Percentiles rank a stretch among this genome's conserved stretches.
Evolutionary conservation across 2,329 filamentous ascomycete genomes (phyloP).

Genomic region (Chaetomium sp.): DNA sequence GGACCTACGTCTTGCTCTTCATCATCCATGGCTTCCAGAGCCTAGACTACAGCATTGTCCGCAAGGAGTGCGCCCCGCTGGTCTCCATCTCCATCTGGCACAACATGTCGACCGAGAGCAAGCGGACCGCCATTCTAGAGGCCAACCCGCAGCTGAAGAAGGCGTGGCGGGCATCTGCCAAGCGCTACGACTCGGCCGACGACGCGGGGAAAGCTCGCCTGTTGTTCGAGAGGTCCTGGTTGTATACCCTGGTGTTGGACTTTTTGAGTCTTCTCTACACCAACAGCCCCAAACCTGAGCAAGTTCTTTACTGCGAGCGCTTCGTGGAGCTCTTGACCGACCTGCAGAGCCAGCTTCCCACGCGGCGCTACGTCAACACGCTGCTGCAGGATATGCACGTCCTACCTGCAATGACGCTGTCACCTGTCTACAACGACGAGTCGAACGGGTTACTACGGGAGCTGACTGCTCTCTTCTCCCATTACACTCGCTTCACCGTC

Average conservation of each 20-base stretch:
- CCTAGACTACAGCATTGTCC: constrained; percentile 77
- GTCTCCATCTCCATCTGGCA: constrained; percentile 97
- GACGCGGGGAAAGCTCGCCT: constrained; percentile 70
- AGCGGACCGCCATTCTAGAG: constrained; percentile 66
- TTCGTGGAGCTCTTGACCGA: constrained; percentile 88
- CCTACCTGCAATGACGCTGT: constrained; percentile 68
- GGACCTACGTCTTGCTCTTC: constrained; percentile 81
- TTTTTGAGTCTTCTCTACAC: constrained; percentile 71
- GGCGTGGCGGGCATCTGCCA: constrained; percentile 80
- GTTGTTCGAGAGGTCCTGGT: constrained; percentile 88
- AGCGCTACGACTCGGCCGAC: constrained; percentile 82
- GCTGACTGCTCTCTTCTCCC: constrained; percentile 69
- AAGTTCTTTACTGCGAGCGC: constrained; percentile 80
- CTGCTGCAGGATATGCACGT: constrained; percentile 81
- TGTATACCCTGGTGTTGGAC: constrained; percentile 78
- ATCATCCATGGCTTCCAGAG: constrained; percentile 91
- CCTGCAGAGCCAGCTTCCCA: constrained; percentile 87
- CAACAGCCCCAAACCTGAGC: constrained; percentile 48
- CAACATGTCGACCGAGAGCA: constrained; percentile 72
- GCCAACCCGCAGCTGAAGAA: constrained; percentile 72
- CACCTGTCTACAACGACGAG: constrained; percentile 68
- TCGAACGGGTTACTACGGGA: constrained; percentile 74
- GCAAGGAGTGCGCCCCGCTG: constrained; percentile 92
- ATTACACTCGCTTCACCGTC: constrained; percentile 83
- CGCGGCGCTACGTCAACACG: constrained; percentile 86